phyloP scores from a whole-genome alignment of 2,329 filamentous ascomycete genomes.

The Keithomyces neogunnii region DNA sequence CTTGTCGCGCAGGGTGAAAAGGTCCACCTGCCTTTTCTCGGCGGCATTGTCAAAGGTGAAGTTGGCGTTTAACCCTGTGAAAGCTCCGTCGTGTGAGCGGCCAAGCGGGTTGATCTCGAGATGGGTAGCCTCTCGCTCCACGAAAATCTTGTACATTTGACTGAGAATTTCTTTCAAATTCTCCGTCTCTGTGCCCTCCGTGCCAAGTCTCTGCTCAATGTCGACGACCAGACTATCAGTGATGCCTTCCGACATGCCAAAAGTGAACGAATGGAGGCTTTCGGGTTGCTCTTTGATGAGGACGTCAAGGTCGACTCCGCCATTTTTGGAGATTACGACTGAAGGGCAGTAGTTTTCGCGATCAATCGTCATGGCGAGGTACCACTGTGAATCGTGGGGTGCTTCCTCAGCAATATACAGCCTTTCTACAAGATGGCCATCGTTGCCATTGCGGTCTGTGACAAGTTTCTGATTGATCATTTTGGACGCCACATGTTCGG shows the following conservation, averaged over 20 bases:
- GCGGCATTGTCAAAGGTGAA: constrained; percentile 42
- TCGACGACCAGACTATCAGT: constrained; percentile 13
- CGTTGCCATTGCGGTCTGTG: neutral
- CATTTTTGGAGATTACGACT: constrained; percentile 25
- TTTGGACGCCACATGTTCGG: constrained; percentile 10
- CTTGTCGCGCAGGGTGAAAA: constrained; percentile 29
- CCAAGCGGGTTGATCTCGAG: constrained; percentile 33
- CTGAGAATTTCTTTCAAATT: constrained; percentile 15
- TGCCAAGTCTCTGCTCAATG: constrained; percentile 6
- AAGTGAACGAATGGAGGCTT: constrained; percentile 12
- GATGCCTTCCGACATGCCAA: constrained; percentile 20
- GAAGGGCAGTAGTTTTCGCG: constrained; percentile 29
- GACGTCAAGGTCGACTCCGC: constrained; percentile 10
- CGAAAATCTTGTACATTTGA: constrained; percentile 29
- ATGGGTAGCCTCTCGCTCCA: constrained; percentile 35
- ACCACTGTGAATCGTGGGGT: constrained; percentile 25
- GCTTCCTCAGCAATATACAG: constrained; percentile 28
- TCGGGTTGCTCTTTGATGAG: constrained; percentile 6
- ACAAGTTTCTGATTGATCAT: constrained; percentile 11
- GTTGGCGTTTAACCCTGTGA: constrained; percentile 27
- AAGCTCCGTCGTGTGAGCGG: constrained; percentile 15
- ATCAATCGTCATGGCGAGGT: constrained; percentile 33
- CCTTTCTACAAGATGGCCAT: constrained; percentile 15
- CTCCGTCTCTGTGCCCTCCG: neutral
- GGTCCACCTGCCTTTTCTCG: constrained; percentile 26